A percentile compares a stretch with the other conserved stretches of the same genome.
Evolutionary conservation across 2,329 filamentous ascomycete genomes (phyloP).

Genomic region (Neonectria sp.): DNA sequence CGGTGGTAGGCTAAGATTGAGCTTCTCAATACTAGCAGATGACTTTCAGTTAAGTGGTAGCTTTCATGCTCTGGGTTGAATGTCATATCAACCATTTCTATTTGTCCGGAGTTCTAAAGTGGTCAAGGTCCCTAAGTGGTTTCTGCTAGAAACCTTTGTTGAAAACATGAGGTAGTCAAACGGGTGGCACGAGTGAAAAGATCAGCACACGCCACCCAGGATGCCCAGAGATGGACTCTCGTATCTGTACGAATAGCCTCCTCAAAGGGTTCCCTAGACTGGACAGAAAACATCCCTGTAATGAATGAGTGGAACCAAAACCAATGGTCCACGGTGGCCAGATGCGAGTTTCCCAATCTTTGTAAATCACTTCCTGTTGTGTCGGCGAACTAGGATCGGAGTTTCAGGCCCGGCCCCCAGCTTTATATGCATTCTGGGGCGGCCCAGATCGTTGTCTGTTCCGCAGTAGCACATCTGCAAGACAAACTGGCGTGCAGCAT

Average conservation of each 20-base stretch:
- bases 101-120: too few relatives aligned
- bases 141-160: too few relatives aligned
- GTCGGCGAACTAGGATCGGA: background rate
- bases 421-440: background rate
- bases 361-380: background rate
- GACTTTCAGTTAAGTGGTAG: background rate
- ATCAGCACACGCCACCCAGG: background rate
- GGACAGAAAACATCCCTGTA: background rate
- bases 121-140: too few relatives aligned
- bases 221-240: background rate
- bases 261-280: background rate
- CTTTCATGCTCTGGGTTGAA: background rate
- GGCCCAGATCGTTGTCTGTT: background rate
- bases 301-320: background rate
- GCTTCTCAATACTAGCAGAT: background rate
- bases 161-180: background rate
- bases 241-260: background rate
- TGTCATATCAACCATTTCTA: background rate
- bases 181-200: background rate
- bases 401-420: background rate
- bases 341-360: background rate
- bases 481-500: slow-evolving; percentile 1
- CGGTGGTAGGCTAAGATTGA: too few relatives aligned
- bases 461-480: slow-evolving; percentile 9
- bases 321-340: background rate